Evolutionary conservation across 2,329 filamentous ascomycete species (phyloP).

Genomic region (Domatiomyces globalis): DNA sequence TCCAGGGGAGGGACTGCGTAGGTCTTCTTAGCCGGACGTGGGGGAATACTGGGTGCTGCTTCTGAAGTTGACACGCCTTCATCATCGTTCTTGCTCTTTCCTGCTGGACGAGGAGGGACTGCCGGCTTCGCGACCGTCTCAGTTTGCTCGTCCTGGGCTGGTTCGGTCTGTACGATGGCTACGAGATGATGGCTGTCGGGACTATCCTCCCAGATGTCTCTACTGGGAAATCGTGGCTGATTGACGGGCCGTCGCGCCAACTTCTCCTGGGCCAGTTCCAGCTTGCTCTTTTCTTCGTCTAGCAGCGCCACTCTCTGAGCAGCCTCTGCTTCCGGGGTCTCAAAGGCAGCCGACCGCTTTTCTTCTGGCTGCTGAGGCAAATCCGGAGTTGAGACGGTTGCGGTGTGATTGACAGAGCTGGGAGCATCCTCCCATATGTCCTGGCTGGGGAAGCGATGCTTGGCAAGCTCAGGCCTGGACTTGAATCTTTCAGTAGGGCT

Average conservation of each 20-base stretch:
- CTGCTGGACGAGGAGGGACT: constrained; percentile 20
- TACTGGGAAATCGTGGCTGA: constrained; percentile 69
- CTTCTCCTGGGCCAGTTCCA: constrained; percentile 28
- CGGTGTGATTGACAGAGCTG: constrained; percentile 59
- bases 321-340: constrained; percentile 36
- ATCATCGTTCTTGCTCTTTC: constrained; percentile 16
- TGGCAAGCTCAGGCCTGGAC: constrained; percentile 37
- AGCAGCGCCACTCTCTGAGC: constrained; percentile 27
- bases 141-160: constrained; percentile 3
- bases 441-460: constrained; percentile 74
- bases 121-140: constrained; percentile 19
- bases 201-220: constrained; percentile 87
- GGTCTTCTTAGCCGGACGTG: constrained; percentile 22
- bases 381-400: constrained; percentile 75
- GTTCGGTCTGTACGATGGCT: constrained; percentile 45
- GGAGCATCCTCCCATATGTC: constrained; percentile 97
- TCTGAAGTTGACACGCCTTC: constrained; percentile 14
- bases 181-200: constrained; percentile 71
- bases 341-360: constrained; percentile 22
- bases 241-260: constrained; percentile 37
- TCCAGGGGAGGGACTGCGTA: constrained; percentile 23
- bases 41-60: constrained; percentile 19
- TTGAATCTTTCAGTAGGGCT: constrained; percentile 44
- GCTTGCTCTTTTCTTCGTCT: constrained; percentile 27
- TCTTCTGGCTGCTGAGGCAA: constrained; percentile 26